Percentiles rank a stretch among this genome's conserved stretches.
Evolutionary conservation across 2,329 filamentous ascomycete species (phyloP).

Genomic region (Neophaeococcomyces aloes): DNA sequence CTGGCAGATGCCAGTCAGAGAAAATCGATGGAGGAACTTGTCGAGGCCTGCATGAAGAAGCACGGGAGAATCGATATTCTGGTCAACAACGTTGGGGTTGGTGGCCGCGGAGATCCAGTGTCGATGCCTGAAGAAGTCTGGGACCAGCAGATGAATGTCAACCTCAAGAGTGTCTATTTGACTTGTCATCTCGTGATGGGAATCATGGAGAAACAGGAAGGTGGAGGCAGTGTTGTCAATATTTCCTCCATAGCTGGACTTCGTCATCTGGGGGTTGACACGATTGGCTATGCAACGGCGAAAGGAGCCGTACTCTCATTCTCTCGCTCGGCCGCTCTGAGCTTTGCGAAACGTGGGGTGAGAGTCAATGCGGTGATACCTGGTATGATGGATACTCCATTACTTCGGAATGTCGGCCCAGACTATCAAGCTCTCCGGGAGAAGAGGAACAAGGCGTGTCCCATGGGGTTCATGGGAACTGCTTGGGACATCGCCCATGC

Average conservation of each 20-base stretch:
- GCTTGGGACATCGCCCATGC: constrained; percentile 51
- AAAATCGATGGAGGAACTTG: constrained; percentile 41
- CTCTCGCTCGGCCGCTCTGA: constrained; percentile 37
- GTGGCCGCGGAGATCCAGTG: constrained; percentile 43
- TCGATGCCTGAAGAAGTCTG: constrained; percentile 40
- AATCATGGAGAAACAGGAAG: constrained; percentile 42
- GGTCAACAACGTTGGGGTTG: constrained; percentile 51
- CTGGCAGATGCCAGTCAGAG: constrained; percentile 46
- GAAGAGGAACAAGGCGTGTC: constrained; percentile 46
- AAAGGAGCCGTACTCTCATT: constrained; percentile 40
- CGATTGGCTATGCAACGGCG: constrained; percentile 41
- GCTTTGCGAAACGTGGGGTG: constrained; percentile 38
- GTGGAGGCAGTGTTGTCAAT: constrained; percentile 39
- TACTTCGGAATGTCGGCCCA: constrained; percentile 36
- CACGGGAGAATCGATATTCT: constrained; percentile 51
- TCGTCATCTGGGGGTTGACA: constrained; percentile 42
- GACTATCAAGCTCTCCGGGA: constrained; percentile 42
- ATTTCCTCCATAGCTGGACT: constrained; percentile 44
- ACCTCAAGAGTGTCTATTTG: constrained; percentile 47
- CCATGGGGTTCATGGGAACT: constrained; percentile 49
- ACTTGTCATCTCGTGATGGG: constrained; percentile 44
- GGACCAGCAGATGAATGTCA: constrained; percentile 45
- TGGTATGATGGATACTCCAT: constrained; percentile 47
- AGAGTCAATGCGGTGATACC: constrained; percentile 48
- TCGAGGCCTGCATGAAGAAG: constrained; percentile 42